Conservation (phyloP, 1,139 yeast genomes). For the Suzukiozyma palmioleophila region DNA sequence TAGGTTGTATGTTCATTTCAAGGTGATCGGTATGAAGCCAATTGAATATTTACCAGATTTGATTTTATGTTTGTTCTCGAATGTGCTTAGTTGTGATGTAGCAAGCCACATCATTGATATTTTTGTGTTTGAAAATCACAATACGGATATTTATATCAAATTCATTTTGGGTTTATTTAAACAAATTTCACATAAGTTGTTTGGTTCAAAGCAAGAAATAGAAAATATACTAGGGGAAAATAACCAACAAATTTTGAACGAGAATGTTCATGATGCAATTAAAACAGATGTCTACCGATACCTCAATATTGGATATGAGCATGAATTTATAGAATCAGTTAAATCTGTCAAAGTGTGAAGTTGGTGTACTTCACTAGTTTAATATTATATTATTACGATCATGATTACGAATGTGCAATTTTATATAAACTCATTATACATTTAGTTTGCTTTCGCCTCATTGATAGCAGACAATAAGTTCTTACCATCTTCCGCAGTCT, state of each 20-base stretch:
- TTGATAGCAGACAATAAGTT: constrained; percentile 55
- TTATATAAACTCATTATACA: constrained; percentile 2
- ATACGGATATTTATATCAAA: constrained; percentile 35
- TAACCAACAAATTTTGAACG: neutral
- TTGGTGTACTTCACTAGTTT: neutral
- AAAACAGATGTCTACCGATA: constrained; percentile 1
- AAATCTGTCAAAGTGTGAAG: constrained; percentile 16
- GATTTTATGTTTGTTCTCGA: constrained; percentile 17
- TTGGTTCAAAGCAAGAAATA: constrained; percentile 47
- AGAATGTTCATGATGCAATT: constrained; percentile 5
- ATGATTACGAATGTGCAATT: neutral
- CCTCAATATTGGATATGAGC: constrained; percentile 45
- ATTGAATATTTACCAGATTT: constrained; percentile 22
- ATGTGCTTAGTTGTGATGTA: constrained; percentile 22
- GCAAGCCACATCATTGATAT: constrained; percentile 45
- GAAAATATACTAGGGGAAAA: constrained; percentile 26
- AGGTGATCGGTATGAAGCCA: constrained; percentile 30
- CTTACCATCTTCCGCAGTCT: constrained; percentile 62
- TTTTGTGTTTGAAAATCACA: constrained; percentile 58
- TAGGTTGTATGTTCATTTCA: constrained; percentile 48
- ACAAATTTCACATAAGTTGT: constrained; percentile 47
- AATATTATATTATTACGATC: neutral
- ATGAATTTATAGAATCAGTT: constrained; percentile 43
- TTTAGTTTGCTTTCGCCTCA: constrained; percentile 14
- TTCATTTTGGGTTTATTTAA: constrained; percentile 46